Evolutionary conservation across 139 green algal species (phyloP).

Genomic region (Micractinium conductrix): DNA sequence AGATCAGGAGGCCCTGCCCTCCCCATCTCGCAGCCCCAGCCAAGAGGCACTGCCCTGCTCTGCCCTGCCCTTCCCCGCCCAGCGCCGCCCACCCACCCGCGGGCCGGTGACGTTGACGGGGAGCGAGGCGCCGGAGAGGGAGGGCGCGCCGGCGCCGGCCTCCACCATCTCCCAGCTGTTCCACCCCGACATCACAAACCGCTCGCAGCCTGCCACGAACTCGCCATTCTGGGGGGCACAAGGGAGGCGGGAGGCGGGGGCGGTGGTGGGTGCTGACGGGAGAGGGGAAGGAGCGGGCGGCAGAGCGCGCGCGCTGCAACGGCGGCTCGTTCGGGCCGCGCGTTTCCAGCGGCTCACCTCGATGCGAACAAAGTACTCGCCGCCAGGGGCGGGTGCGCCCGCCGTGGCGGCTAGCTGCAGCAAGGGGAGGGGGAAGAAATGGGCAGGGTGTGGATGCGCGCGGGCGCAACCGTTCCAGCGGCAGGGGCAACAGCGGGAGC

Average conservation of each 20-base stretch:
- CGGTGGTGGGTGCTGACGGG: no score
- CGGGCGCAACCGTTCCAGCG: background rate
- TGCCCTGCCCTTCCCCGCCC: background rate
- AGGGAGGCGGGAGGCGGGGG: no score
- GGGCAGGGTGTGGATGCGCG: background rate
- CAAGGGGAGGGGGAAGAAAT: background rate
- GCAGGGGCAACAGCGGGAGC: background rate
- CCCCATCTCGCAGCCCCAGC: no score
- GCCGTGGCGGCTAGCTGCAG: background rate
- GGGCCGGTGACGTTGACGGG: conserved; percentile 49
- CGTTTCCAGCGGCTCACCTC: no score
- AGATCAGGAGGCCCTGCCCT: no score
- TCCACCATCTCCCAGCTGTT: conserved; percentile 65
- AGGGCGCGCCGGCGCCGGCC: conserved; percentile 59
- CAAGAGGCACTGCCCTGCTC: no score
- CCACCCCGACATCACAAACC: conserved; percentile 38
- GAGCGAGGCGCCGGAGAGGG: conserved; percentile 52
- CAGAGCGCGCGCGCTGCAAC: no score
- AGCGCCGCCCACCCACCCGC: background rate
- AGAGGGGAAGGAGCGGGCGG: no score
- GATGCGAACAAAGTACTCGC: conserved; percentile 42
- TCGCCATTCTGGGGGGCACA: no score
- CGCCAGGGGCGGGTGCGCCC: background rate
- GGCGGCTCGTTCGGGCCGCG: no score
- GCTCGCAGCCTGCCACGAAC: conserved; percentile 42